These are phyloP conservation scores for Hexamita inflata DNA, from an alignment of 208 protist genomes.

Conservation along the genomic window DNA sequence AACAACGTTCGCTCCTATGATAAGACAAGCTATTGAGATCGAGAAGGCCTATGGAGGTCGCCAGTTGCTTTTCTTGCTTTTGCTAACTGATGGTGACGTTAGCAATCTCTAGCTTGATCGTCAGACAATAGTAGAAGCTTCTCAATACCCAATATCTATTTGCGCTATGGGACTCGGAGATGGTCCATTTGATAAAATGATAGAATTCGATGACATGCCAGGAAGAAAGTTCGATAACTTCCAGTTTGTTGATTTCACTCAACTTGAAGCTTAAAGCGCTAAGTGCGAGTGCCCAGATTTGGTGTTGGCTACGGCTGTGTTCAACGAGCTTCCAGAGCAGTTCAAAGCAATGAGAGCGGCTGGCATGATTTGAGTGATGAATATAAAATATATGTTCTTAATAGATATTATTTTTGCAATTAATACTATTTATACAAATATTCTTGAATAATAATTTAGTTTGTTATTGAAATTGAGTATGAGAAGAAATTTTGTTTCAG, in stretches of 20 bases:
- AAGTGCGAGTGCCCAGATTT: neutral
- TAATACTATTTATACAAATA: neutral
- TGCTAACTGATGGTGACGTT: neutral
- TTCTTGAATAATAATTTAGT: too few relatives aligned
- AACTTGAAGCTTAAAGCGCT: neutral
- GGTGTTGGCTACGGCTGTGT: neutral
- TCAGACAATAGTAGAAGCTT: neutral
- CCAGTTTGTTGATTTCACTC: neutral
- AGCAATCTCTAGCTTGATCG: neutral
- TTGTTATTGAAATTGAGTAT: too few relatives aligned
- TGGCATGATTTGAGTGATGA: neutral
- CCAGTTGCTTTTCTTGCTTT: neutral
- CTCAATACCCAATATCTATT: neutral
- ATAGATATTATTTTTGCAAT: neutral
- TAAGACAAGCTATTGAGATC: neutral
- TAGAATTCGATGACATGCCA: neutral
- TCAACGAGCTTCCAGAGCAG: neutral
- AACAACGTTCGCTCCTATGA: neutral
- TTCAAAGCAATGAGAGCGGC: neutral
- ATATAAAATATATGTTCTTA: neutral
- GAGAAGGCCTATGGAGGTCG: neutral
- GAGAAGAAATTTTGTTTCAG: too few relatives aligned
- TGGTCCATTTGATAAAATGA: neutral
- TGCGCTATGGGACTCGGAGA: neutral
- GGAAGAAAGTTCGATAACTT: neutral